Base-by-base conservation (phyloP, 2,329 filamentous ascomycete genomes). In the Phoma sp. region DNA sequence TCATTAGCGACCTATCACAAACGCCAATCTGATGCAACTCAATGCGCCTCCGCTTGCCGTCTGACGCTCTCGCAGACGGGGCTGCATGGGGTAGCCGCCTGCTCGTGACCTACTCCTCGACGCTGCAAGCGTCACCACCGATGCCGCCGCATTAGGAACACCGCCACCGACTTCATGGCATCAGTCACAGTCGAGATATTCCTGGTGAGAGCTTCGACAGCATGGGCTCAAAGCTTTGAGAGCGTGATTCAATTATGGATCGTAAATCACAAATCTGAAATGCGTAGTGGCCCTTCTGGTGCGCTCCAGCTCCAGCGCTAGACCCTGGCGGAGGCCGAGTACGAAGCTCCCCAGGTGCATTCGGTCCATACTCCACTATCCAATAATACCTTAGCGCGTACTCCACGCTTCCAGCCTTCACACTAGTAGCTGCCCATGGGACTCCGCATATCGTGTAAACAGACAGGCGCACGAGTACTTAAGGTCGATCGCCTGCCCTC, bases 321-420 rank as follows among this genome's bases (percentile, higher is more conserved):
- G 43, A 43, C 27, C 32, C 36, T 36, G 42, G 49, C 27, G 47
- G 41, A 9, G 47, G 59, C 45, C 25, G 41, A 43, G 42, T 55
- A 43, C 42, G 38, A 42, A 41, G 29, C 18, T 43, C 52, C 38
- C 22, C 61, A 52, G 27, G 39, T 54, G 47, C 41, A 39, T 54
- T 58, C 56, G 57, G 63, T 58, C 59, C 56, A 49, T 60, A 51
- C 60, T 61, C 44, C 45, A 58, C 46, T 32, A 50, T 48, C 58
- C 61, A 59, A 57, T 62, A 46, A 54, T 24, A 50, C 30, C 27
- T 45, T 67, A 64, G 63, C 55, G 47, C 35, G 40, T 37, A 54
- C 60, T 58, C 61, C 61, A 63, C 51, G 61, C 62, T 58, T 64
- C 60, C 56, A 64, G 62, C 59, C 61, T 61, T 52, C 51, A 51